Percentiles rank a stretch among this genome's conserved stretches.
phyloP scores from a whole-genome alignment of 441 rosid species.

The Isatis lusitanica region DNA sequence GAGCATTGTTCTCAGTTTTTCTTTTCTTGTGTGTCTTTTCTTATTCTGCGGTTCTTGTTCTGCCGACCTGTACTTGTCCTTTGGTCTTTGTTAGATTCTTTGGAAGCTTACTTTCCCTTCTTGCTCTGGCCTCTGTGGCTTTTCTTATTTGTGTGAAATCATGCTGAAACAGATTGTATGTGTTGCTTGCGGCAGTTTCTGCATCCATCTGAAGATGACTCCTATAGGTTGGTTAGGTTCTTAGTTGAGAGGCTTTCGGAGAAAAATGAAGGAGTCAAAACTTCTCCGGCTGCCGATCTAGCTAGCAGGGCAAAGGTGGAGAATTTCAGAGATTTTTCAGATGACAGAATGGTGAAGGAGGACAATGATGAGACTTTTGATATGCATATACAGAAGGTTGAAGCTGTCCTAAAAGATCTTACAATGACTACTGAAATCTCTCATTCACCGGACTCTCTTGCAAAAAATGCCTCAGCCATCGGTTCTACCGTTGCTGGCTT shows the following conservation, averaged over 20 bases:
- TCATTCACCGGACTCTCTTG: constrained; percentile 31
- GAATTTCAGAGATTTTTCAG: constrained; percentile 5
- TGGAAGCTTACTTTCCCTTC: neutral
- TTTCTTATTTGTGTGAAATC: constrained; percentile 49
- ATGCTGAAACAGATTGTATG: constrained; percentile 65
- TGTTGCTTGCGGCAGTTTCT: constrained; percentile 92
- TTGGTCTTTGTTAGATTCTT: neutral
- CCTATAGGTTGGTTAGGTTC: constrained; percentile 61
- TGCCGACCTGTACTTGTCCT: neutral
- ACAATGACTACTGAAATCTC: constrained; percentile 38
- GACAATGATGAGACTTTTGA: constrained; percentile 42
- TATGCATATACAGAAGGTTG: constrained; percentile 46
- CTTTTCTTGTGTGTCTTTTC: too few species aligned
- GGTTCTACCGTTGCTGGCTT: constrained; percentile 15
- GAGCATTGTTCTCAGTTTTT: neutral
- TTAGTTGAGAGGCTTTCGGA: constrained; percentile 67
- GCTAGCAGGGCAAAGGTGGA: constrained; percentile 30
- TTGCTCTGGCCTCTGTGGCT: constrained; percentile 25
- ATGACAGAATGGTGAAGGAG: constrained; percentile 27
- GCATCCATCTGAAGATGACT: constrained; percentile 79
- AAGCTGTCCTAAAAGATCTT: constrained; percentile 49
- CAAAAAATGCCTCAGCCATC: constrained; percentile 16
- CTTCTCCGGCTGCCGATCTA: constrained; percentile 33
- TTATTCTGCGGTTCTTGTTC: too few species aligned
- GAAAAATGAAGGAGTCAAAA: constrained; percentile 33